Percentiles rank a stretch among this genome's conserved stretches.
Conservation (phyloP, 257 asterid species). For the Handroanthus guayacan region DNA sequence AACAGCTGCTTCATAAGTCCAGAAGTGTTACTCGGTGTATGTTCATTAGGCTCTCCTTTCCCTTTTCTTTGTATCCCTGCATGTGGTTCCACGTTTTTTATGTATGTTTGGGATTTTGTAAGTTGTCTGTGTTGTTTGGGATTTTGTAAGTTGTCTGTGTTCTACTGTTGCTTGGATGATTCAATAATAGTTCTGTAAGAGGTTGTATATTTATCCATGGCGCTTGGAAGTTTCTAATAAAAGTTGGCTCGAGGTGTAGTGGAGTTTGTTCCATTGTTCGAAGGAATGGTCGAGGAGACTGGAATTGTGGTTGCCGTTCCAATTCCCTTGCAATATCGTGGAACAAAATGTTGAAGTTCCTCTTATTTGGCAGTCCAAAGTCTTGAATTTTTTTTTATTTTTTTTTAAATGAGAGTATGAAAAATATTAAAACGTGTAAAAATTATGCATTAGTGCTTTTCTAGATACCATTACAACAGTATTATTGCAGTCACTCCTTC, state of each 20-base stretch:
- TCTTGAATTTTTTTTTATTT: no score
- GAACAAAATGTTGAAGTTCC: no score
- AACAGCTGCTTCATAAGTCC: slow-evolving; percentile 9
- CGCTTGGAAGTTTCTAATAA: slow-evolving; percentile 20
- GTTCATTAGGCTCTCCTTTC: not conserved
- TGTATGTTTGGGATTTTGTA: slow-evolving; percentile 10
- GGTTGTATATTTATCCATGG: not conserved
- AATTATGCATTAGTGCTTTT: no score
- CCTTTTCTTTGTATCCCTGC: not conserved
- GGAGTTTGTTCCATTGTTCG: not conserved
- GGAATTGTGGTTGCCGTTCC: no score
- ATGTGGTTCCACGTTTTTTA: slow-evolving; percentile 5
- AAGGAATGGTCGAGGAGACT: not conserved
- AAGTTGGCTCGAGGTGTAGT: slow-evolving; percentile 16
- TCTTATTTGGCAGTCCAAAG: no score
- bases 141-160: not conserved
- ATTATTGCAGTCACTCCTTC: no score
- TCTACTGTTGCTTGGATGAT: slow-evolving; percentile 1
- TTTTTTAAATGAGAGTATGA: no score
- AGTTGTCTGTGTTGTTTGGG: not conserved
- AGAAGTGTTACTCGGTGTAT: not conserved
- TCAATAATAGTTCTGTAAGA: not conserved
- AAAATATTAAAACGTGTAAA: no score
- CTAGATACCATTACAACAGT: no score
- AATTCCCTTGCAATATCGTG: no score